These are phyloP conservation scores for Suhomyces panamericanus DNA, from an alignment of 1,139 yeast genomes.

Conservation along the genomic window DNA sequence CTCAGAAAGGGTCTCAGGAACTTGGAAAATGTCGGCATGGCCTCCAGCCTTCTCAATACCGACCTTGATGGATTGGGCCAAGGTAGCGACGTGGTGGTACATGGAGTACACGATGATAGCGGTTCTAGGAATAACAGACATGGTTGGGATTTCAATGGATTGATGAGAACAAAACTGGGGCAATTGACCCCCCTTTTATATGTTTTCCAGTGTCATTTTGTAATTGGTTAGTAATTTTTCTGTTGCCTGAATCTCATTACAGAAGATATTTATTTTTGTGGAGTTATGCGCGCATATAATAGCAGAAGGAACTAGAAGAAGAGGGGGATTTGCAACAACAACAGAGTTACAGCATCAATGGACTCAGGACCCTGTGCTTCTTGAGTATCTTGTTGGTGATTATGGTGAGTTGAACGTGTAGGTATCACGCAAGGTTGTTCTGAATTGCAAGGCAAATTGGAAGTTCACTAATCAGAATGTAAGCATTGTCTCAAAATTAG, in stretches of 20 bases:
- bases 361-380: too few relatives aligned
- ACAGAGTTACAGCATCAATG: too few relatives aligned
- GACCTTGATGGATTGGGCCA: slow-evolving; percentile 68
- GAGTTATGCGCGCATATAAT: too few relatives aligned
- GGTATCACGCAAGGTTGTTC: too few relatives aligned
- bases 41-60: slow-evolving; percentile 80
- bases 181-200: neutral
- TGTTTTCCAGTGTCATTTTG: neutral
- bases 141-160: neutral
- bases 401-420: too few relatives aligned
- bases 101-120: slow-evolving; percentile 76
- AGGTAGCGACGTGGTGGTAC: slow-evolving; percentile 72
- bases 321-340: too few relatives aligned
- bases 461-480: too few relatives aligned
- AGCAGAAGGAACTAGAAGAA: too few relatives aligned
- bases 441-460: too few relatives aligned
- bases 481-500: neutral
- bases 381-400: too few relatives aligned
- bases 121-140: slow-evolving; percentile 25
- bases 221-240: neutral
- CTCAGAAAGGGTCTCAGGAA: slow-evolving; percentile 72
- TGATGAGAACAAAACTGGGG: neutral
- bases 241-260: too few relatives aligned
- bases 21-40: slow-evolving; percentile 68
- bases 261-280: too few relatives aligned